Conservation (phyloP, 1,284 basidiomycete species). For the Moesziomyces aphidis region DNA sequence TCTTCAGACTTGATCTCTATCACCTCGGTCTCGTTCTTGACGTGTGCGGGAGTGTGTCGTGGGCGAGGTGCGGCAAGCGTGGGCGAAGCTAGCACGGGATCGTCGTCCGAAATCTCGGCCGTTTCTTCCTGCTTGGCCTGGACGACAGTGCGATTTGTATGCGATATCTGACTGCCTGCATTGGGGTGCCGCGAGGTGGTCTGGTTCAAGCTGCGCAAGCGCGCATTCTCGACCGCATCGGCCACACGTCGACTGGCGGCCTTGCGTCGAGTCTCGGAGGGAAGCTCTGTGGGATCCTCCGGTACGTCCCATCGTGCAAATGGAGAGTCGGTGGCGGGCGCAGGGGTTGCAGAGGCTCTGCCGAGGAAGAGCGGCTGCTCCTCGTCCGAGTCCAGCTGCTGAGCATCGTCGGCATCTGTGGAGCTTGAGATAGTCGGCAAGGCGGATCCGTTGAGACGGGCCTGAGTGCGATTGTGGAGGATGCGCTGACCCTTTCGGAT, state of each 20-base stretch:
- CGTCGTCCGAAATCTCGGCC: constrained; percentile 5
- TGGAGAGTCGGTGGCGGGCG: neutral
- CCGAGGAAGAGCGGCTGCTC: constrained; percentile 26
- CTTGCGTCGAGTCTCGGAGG: constrained; percentile 39
- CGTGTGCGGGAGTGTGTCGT: neutral
- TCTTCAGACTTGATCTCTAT: constrained; percentile 51
- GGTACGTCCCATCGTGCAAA: neutral
- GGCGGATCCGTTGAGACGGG: constrained; percentile 14
- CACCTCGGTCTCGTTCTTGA: constrained; percentile 28
- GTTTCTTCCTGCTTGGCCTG: neutral
- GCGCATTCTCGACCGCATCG: constrained; percentile 34
- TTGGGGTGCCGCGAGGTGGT: neutral
- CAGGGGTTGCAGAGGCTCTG: constrained; percentile 23
- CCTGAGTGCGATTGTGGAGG: constrained; percentile 28
- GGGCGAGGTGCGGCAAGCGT: constrained; percentile 7
- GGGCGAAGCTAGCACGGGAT: constrained; percentile 22
- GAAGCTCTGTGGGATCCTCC: constrained; percentile 35
- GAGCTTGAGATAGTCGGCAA: neutral
- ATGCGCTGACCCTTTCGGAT: constrained; percentile 49
- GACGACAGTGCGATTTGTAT: too few species aligned
- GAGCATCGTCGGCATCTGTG: neutral
- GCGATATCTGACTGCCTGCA: neutral
- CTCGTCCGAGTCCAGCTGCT: constrained; percentile 4
- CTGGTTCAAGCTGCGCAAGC: constrained; percentile 21
- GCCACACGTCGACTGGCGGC: constrained; percentile 34